Percentiles rank a stretch among this genome's conserved stretches.
phyloP scores from a whole-genome alignment of 2,329 filamentous ascomycete species.

The Stagonosporopsis tanaceti region DNA sequence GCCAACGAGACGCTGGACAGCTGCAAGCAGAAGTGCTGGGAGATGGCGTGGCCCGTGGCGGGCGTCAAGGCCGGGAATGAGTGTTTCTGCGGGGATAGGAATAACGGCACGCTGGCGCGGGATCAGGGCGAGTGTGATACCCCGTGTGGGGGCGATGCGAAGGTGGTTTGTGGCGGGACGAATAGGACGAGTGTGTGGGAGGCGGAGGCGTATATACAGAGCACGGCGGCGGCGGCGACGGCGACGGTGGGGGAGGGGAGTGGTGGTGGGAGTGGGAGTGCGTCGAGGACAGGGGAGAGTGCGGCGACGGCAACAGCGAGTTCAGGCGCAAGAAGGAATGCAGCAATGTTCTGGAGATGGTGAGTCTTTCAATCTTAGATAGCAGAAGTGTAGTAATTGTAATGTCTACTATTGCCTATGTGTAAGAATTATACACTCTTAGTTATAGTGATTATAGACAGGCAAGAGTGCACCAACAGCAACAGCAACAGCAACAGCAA shows the following conservation, averaged over 20 bases:
- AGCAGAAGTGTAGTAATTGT: no score
- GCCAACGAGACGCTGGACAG: conserved; percentile 1
- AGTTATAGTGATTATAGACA: no score
- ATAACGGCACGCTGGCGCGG: conserved; percentile 2
- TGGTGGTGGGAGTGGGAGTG: background rate
- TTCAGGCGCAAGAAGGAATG: background rate
- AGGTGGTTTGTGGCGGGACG: conserved; percentile 3
- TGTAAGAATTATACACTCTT: no score
- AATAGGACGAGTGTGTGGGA: conserved; percentile 1
- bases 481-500: no score
- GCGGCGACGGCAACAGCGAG: conserved; percentile 1
- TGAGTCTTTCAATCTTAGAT: no score
- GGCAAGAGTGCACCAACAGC: no score
- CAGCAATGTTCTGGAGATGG: background rate
- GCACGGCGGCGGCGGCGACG: background rate
- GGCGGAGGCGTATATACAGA: background rate
- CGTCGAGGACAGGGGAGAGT: background rate
- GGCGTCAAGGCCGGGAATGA: conserved; percentile 2
- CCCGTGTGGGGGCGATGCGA: conserved; percentile 6
- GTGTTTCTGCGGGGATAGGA: conserved; percentile 10
- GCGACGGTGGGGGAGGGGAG: background rate
- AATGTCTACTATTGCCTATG: no score
- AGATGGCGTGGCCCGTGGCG: background rate
- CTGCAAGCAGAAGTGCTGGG: conserved; percentile 12
- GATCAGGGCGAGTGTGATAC: conserved; percentile 5